Percentiles rank a stretch among this genome's conserved stretches.
These are phyloP conservation scores for Xylaria nigripes DNA, from an alignment of 495 filamentous ascomycete species.

Conservation along the genomic window DNA sequence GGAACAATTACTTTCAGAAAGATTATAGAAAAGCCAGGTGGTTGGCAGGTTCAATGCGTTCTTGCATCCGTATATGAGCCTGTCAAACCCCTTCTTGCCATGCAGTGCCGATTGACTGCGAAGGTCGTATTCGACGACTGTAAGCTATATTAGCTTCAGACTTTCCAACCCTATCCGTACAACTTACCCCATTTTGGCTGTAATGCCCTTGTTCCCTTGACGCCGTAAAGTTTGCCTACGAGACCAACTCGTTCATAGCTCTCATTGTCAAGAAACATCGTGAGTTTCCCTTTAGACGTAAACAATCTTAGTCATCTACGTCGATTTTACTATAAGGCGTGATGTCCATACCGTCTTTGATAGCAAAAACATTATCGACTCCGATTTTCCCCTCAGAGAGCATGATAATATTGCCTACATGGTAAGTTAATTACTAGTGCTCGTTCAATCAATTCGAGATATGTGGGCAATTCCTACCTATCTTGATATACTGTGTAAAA, in stretches of 20 bases:
- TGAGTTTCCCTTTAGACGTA: constrained; percentile 51
- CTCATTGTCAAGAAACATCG: constrained; percentile 72
- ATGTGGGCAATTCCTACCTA: constrained; percentile 44
- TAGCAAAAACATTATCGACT: constrained; percentile 69
- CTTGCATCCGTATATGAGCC: constrained; percentile 74
- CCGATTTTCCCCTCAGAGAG: constrained; percentile 75
- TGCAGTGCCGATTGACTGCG: constrained; percentile 73
- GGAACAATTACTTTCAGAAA: constrained; percentile 33
- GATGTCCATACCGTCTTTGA: constrained; percentile 53
- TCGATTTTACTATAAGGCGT: not conserved
- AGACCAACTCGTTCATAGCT: constrained; percentile 80
- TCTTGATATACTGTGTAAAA: constrained; percentile 79
- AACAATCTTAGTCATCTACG: constrained; percentile 3
- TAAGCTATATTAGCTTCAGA: not conserved
- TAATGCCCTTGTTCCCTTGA: constrained; percentile 45
- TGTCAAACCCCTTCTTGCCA: constrained; percentile 86
- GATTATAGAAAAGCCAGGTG: constrained; percentile 76
- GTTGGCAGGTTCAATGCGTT: constrained; percentile 66
- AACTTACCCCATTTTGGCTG: constrained; percentile 45
- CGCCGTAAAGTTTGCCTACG: constrained; percentile 59
- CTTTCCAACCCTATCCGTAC: not conserved
- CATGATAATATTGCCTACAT: constrained; percentile 76
- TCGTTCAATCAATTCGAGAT: not conserved
- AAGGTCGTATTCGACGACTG: constrained; percentile 77
- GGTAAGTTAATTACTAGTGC: not conserved